Evolutionary conservation across 352 stramenopile genomes (phyloP), one percentile per base, ranked within the genome.

Genomic region (Globisporangium polare): DNA sequence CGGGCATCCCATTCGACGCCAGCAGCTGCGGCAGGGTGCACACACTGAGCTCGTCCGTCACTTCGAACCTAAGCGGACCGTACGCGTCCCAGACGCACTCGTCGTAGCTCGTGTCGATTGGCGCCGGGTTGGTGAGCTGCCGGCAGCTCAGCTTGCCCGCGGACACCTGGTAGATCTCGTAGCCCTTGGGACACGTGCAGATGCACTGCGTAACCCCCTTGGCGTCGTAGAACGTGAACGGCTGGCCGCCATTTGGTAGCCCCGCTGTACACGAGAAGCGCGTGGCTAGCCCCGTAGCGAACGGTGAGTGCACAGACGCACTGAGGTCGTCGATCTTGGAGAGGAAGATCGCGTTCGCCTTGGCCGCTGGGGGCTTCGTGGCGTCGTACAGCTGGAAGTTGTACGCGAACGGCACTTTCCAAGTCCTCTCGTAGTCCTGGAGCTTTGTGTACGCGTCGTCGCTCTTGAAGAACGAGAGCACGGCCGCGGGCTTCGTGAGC

Each of bases 111-210:
- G 27, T 29, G 13, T 60, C 41, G 12, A 26, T 41, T 27, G 26
- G 26, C 18, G 51, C 13, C 15, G 55, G 42, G 13, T 37, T 66
- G 43, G 18, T 43, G 13, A 67, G 43, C 47, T 58, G 43, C 42
- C 35, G 3, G 29, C 53, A 67, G 22, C 24, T 62, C 33, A 49
- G 37, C 42, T 45, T 53, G 29, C n/a, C 27, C 7, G 15, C 18
- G 7, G 7, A 22, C 3, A 31, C 13, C 9, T 51, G 24, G 1
- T 22, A 20, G 26, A 68, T 56, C 52, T 69, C 61, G 26, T 60
- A 72, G 41, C 66, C 66, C 29, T 26, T 66, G 1, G 61, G 61
- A 51, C 66, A 72, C 45, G 57, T 60, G 51, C 61, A 72, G 33
- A 65, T 33, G 39, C 55, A 72, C 31, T 61, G 55, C 17, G 39